Evolutionary conservation across 139 green algal species (phyloP).

Genomic region (Zygnema cylindricum): DNA sequence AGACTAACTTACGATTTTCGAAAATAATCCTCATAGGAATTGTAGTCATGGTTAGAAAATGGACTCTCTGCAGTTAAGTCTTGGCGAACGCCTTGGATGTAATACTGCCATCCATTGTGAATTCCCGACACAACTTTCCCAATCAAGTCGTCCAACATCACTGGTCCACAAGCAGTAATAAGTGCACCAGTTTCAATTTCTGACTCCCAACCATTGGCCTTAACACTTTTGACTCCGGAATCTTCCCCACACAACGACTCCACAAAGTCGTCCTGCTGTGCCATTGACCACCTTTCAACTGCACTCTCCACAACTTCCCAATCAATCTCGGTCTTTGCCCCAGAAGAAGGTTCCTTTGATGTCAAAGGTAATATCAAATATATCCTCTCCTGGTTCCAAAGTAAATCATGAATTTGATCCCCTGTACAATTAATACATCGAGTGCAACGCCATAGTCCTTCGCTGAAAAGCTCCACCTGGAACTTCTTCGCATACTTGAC

Average conservation of each 20-base stretch:
- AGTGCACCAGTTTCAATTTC: not conserved
- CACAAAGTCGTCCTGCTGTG: not conserved
- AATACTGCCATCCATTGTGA: slow-evolving; percentile 19
- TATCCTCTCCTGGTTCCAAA: not conserved
- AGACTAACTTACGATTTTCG: not conserved
- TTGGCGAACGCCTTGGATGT: not conserved
- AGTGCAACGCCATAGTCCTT: not conserved
- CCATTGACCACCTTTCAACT: not conserved
- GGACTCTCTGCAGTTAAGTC: slow-evolving; percentile 15
- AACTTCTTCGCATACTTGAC: not conserved
- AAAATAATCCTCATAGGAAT: slow-evolving; percentile 10
- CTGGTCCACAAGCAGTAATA: not conserved
- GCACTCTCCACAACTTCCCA: not conserved
- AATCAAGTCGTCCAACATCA: not conserved
- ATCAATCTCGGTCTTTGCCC: not conserved
- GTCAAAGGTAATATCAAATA: not conserved
- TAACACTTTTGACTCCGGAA: not conserved
- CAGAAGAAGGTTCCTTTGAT: not conserved
- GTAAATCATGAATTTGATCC: not conserved
- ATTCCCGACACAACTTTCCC: not conserved
- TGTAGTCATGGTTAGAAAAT: slow-evolving; percentile 13
- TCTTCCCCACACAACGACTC: no score
- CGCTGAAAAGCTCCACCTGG: not conserved
- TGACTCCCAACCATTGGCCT: not conserved
- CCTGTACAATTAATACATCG: not conserved